A percentile compares a stretch with the other conserved stretches of the same genome.
Conservation (phyloP, 495 filamentous ascomycete genomes). For the Penicillium diatomitis region DNA sequence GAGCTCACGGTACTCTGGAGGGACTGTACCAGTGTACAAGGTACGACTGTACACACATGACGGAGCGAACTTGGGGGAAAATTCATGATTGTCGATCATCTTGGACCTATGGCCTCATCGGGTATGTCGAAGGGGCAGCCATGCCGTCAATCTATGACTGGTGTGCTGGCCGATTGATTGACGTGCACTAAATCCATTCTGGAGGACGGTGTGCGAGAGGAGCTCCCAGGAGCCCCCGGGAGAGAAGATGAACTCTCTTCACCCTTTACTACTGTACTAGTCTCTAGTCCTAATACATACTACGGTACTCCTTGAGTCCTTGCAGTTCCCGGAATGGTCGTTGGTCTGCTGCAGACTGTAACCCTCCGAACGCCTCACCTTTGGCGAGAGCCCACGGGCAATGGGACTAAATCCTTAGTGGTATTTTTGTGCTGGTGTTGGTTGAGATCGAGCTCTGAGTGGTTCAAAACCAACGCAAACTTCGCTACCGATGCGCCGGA, state of each 20-base stretch:
- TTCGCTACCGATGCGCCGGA: conserved; percentile 8
- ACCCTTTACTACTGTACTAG: too few relatives aligned
- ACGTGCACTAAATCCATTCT: background rate
- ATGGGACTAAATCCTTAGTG: conserved; percentile 3
- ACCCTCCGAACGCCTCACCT: too few relatives aligned
- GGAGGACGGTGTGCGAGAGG: too few relatives aligned
- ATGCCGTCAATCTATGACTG: background rate
- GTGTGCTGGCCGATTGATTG: background rate
- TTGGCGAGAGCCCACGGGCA: background rate
- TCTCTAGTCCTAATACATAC: too few relatives aligned
- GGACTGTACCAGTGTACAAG: too few relatives aligned
- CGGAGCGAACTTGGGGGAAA: too few relatives aligned
- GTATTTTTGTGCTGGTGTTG: conserved; percentile 1
- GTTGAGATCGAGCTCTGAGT: background rate
- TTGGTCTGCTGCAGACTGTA: too few relatives aligned
- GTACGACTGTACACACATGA: too few relatives aligned
- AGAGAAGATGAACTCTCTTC: background rate
- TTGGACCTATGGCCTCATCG: background rate
- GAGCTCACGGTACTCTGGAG: too few relatives aligned
- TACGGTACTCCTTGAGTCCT: too few relatives aligned
- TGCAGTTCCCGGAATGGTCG: too few relatives aligned
- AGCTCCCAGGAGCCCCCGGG: background rate
- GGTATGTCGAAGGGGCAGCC: background rate
- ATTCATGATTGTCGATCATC: too few relatives aligned
- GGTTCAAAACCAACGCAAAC: background rate